Percentiles rank a stretch among this genome's conserved stretches.
Evolutionary conservation across 441 rosid genomes (phyloP).

Genomic region (Erodium moschatum): DNA sequence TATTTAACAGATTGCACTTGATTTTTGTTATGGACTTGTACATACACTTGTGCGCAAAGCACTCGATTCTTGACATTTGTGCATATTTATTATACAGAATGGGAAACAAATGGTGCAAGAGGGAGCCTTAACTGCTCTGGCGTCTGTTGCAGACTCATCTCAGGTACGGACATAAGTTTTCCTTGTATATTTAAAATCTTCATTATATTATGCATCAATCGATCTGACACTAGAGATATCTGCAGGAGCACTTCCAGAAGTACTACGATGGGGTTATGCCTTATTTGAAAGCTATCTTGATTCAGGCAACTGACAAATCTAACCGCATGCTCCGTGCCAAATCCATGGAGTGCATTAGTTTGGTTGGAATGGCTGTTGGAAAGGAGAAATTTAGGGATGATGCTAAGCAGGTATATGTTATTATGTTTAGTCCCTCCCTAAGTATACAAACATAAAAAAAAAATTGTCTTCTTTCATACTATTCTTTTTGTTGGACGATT

Average conservation of each 20-base stretch:
- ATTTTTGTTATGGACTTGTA: too few relatives aligned
- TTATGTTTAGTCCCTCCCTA: constrained; percentile 1
- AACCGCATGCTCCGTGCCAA: constrained; percentile 99
- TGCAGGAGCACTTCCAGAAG: constrained; percentile 94
- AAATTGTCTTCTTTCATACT: not conserved
- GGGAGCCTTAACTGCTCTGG: constrained; percentile 98
- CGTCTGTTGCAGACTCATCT: constrained; percentile 98
- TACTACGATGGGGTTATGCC: constrained; percentile 99
- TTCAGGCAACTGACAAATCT: constrained; percentile 90
- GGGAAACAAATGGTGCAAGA: constrained; percentile 99
- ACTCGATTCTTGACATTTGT: not conserved
- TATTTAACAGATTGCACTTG: not conserved
- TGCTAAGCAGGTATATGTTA: constrained; percentile 72
- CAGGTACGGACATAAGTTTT: constrained; percentile 45
- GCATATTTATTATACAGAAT: constrained; percentile 41
- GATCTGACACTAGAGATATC: constrained; percentile 24
- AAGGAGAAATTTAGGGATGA: constrained; percentile 92
- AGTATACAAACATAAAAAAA: not conserved
- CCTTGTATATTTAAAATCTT: constrained; percentile 2
- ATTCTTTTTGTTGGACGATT: too few relatives aligned
- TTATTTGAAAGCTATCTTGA: constrained; percentile 80
- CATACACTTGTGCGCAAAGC: not conserved
- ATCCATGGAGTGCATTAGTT: constrained; percentile 98
- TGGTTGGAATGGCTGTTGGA: constrained; percentile 99
- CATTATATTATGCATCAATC: constrained; percentile 3